Conservation (phyloP, 1,284 basidiomycete species). For the Ustilago trichophora region DNA sequence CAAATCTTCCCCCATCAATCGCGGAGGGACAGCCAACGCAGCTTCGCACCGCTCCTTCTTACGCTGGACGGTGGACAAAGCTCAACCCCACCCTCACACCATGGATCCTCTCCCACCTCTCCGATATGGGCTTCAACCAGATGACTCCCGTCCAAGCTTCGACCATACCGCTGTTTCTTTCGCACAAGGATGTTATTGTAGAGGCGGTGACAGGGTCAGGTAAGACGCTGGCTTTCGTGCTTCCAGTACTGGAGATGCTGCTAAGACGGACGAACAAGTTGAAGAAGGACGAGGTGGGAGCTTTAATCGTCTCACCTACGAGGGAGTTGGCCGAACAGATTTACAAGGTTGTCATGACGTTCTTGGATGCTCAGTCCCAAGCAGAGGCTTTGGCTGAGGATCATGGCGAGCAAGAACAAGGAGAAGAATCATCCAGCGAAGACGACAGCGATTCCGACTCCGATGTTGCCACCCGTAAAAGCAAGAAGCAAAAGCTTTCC, state of each 20-base stretch:
- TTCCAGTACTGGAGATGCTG: constrained; percentile 89
- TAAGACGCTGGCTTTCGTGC: constrained; percentile 94
- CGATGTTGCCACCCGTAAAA: constrained; percentile 6
- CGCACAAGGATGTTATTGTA: constrained; percentile 94
- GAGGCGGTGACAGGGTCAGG: constrained; percentile 98
- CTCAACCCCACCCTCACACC: constrained; percentile 38
- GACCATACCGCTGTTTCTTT: constrained; percentile 92
- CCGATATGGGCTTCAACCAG: constrained; percentile 37
- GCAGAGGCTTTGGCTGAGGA: no score
- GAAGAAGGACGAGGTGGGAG: constrained; percentile 81
- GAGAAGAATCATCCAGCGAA: no score
- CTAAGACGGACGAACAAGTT: constrained; percentile 76
- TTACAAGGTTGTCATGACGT: constrained; percentile 81
- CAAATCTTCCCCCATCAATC: no score
- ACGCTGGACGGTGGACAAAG: constrained; percentile 47
- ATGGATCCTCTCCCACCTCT: constrained; percentile 34
- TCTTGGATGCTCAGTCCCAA: constrained; percentile 74
- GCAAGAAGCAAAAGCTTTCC: no score
- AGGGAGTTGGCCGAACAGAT: constrained; percentile 95
- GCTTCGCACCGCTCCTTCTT: constrained; percentile 31
- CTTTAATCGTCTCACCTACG: constrained; percentile 91
- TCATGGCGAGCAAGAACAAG: no score
- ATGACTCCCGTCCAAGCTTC: constrained; percentile 93
- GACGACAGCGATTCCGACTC: constrained; percentile 4
- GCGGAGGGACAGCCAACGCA: no score